A percentile compares a stretch with the other conserved stretches of the same genome.
Conservation (phyloP, 2,329 filamentous ascomycete species). For the Acarospora socialis region DNA sequence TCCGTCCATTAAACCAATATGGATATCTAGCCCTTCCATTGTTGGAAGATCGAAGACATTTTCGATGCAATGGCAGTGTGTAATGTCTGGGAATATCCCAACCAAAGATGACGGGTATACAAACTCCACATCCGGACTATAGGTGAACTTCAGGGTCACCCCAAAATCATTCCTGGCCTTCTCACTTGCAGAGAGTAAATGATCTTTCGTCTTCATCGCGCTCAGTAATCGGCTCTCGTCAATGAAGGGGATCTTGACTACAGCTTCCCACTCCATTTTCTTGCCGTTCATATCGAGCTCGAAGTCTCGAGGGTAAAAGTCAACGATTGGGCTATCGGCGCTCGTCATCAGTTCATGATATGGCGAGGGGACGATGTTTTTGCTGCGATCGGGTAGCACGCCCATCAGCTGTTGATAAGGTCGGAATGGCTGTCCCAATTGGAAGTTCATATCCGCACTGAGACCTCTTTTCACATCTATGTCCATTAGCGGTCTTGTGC, state of each 20-base stretch:
- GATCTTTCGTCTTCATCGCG: constrained; percentile 77
- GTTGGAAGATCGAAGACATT: constrained; percentile 93
- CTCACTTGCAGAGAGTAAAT: constrained; percentile 62
- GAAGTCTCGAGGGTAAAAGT: constrained; percentile 96
- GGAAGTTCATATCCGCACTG: constrained; percentile 77
- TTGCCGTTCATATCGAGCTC: constrained; percentile 99
- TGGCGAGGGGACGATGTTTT: constrained; percentile 76
- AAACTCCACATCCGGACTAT: constrained; percentile 62
- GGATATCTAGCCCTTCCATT: constrained; percentile 76
- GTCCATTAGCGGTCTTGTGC: constrained; percentile 14
- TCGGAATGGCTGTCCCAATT: constrained; percentile 84
- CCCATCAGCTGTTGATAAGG: constrained; percentile 98
- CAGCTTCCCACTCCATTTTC: constrained; percentile 99
- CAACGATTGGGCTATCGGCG: constrained; percentile 78
- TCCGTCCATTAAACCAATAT: constrained; percentile 69
- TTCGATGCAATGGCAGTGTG: constrained; percentile 77
- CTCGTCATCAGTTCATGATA: constrained; percentile 93
- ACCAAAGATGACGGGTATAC: constrained; percentile 76
- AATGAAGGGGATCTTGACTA: constrained; percentile 98
- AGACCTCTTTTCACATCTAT: constrained; percentile 78
- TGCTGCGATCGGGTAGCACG: constrained; percentile 90
- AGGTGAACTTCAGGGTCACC: constrained; percentile 84
- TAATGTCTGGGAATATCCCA: constrained; percentile 80
- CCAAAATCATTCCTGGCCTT: constrained; percentile 78
- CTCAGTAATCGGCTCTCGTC: constrained; percentile 72